Conservation (phyloP, 129 eudicot species). For the Flaveria trinervia region DNA sequence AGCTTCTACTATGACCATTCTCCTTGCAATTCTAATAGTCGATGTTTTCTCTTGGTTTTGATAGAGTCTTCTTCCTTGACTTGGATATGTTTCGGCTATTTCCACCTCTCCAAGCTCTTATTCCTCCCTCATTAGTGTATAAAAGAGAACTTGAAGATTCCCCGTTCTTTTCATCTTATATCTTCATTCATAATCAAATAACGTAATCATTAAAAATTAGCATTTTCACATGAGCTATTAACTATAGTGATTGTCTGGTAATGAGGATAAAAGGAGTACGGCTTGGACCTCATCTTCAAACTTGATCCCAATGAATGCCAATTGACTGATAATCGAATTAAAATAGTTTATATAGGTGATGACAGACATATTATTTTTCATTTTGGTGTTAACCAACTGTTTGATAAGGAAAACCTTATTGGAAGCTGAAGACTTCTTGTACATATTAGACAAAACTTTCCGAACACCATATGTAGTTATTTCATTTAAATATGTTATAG, state of each 20-base stretch:
- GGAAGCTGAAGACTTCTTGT: too few species aligned
- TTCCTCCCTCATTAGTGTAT: too few species aligned
- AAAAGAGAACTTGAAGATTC: too few species aligned
- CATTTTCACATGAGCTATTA: not conserved
- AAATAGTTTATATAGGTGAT: not conserved
- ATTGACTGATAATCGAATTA: not conserved
- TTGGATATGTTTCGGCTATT: too few species aligned
- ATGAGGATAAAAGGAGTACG: not conserved
- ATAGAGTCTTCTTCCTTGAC: too few species aligned
- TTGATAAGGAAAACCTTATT: not conserved
- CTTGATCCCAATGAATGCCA: not conserved
- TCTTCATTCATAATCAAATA: not conserved
- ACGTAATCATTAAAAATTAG: not conserved
- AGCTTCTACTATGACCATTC: too few species aligned
- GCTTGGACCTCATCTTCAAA: not conserved
- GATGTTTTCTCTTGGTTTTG: too few species aligned
- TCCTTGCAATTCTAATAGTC: too few species aligned
- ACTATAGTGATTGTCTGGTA: not conserved
- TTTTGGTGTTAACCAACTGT: not conserved
- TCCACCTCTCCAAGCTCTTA: too few species aligned
- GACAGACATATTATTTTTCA: not conserved
- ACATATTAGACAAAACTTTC: not conserved
- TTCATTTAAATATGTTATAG: not conserved
- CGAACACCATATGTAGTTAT: not conserved
- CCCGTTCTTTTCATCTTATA: not conserved